Conservation (phyloP, 352 stramenopile genomes). For the Halophytophthora batemanensis region DNA sequence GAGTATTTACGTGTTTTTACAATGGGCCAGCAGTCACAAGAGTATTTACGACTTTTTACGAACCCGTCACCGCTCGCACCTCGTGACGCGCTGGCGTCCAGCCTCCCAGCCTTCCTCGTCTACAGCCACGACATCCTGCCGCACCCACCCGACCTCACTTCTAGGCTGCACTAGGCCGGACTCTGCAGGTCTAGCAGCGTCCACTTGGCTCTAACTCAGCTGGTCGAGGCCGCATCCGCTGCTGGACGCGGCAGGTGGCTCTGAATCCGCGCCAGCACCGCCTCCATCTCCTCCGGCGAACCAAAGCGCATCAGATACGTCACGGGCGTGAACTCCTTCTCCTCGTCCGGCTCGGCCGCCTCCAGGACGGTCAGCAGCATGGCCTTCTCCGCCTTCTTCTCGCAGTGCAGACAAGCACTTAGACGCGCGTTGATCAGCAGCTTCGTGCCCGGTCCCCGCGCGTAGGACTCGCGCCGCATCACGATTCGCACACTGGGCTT, state of each 20-base stretch:
- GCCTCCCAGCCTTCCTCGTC: no score
- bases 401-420: conserved; percentile 35
- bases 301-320: conserved; percentile 74
- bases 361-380: conserved; percentile 42
- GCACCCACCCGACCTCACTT: no score
- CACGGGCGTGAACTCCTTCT: conserved; percentile 53
- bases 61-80: not conserved
- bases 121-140: no score
- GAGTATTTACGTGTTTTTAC: not conserved
- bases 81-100: no score
- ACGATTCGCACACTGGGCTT: conserved; percentile 60
- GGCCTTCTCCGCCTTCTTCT: conserved; percentile 52
- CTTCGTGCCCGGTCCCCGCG: conserved; percentile 51
- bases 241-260: conserved; percentile 31
- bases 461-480: conserved; percentile 78
- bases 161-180: no score
- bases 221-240: conserved; percentile 21
- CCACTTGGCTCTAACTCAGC: no score
- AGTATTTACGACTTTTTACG: conserved; percentile 3
- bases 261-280: conserved; percentile 45
- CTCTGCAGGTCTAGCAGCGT: no score
- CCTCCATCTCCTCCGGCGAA: conserved; percentile 52
- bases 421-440: conserved; percentile 51
- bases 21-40: not conserved
- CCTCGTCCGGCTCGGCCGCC: conserved; percentile 24